Evolutionary conservation across 768 basidiomycete species (phyloP), one percentile per base, ranked within the genome.

Genomic region (Postia placenta): DNA sequence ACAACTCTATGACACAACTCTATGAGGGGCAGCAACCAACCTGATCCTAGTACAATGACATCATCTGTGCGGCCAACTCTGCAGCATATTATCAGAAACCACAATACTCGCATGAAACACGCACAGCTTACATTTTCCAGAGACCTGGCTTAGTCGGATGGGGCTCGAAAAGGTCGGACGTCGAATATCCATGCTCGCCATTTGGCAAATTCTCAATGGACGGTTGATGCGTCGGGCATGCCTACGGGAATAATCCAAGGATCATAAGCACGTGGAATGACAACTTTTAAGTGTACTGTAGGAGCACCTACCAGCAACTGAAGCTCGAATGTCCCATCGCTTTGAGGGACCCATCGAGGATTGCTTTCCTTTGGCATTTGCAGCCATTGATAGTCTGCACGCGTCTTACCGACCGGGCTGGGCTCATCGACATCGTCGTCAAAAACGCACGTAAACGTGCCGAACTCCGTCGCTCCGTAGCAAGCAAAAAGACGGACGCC

Each of bases 51-150:
- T 52, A 72, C 65, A 48, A 75, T 72, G 48, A 73, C 72, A 44
- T 76, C 74, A 49, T 76, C 74, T n/a, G 50, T 52, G 15, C 71
- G 59, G 7, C 71, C 73, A 47, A 53, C 51, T 25, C 63, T 53
- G 55, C 52, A 42, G 30, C 15, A 39, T 17, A 39, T 22, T 39
- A 22, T 6, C 38, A 33, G 38, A 39, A 39, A 6, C 7, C 17
- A 11, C 20, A 39, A n/a, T 39, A 17, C 19, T 6, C 11, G 51
- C 15, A n/a, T n/a, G 11, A 39, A 39, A n/a, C 17, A 19, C 12
- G 25, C 2, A 20, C 23, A 3, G 40, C 57, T 19, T 39, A 59
- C 51, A 79, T 57, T 39, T 54, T 65, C 56, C 56, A 60, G 7
- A 60, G 39, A 2, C 49, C 51, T 11, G 49, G 46, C 26, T 52